Evolutionary conservation across 129 eudicot genomes (phyloP).

Genomic region (sunflower (Helianthus annuus)): DNA sequence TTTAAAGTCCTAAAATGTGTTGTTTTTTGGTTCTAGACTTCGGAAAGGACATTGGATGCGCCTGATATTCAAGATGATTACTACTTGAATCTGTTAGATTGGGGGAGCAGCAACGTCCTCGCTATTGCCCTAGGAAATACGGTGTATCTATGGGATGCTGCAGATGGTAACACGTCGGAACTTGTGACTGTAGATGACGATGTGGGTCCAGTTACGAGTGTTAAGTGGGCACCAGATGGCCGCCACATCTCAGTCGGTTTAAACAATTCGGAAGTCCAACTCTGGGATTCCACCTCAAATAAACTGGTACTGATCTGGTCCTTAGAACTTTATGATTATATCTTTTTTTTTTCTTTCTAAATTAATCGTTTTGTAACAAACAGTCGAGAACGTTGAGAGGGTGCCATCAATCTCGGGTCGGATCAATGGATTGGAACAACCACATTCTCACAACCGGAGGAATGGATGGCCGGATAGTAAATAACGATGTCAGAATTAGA

Average conservation of each 20-base stretch:
- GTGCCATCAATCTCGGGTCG: conserved; percentile 72
- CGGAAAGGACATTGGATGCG: conserved; percentile 88
- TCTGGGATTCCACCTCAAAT: conserved; percentile 82
- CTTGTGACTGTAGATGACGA: conserved; percentile 81
- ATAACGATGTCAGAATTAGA: conserved; percentile 81
- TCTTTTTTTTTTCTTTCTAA: neutral
- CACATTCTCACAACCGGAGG: conserved; percentile 89
- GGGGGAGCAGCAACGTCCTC: conserved; percentile 73
- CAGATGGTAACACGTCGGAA: conserved; percentile 66
- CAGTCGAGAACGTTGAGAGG: conserved; percentile 84
- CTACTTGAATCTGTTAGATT: no score
- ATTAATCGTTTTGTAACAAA: neutral
- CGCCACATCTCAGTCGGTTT: conserved; percentile 72
- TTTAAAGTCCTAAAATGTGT: neutral
- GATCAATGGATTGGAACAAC: conserved; percentile 90
- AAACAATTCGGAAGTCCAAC: conserved; percentile 80
- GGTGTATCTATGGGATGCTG: conserved; percentile 85
- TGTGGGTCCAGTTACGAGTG: conserved; percentile 46
- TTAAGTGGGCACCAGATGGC: no score
- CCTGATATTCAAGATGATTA: conserved; percentile 49
- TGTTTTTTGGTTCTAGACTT: conserved; percentile 48
- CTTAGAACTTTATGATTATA: neutral
- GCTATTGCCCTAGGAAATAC: conserved; percentile 81
- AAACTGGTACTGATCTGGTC: conserved; percentile 44
- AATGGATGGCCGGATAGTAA: conserved; percentile 81